Percentiles rank a stretch among this genome's conserved stretches.
phyloP scores from a whole-genome alignment of 345 rosid genomes.

The Salix brachista region DNA sequence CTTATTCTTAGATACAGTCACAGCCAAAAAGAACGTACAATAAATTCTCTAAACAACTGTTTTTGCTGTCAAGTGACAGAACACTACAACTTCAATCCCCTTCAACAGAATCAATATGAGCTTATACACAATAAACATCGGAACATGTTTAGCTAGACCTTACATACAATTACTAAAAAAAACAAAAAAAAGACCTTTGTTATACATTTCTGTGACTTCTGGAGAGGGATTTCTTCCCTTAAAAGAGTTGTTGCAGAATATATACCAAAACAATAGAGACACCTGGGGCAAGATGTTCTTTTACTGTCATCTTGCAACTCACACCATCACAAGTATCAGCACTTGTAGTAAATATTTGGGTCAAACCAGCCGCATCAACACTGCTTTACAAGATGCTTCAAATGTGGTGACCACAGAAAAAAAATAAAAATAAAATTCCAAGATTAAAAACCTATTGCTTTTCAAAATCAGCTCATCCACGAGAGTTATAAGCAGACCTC shows the following conservation, averaged over 20 bases:
- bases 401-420: conserved; percentile 31
- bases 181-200: conserved; percentile 11
- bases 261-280: conserved; percentile 25
- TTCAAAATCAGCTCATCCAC: conserved; percentile 28
- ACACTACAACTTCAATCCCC: conserved; percentile 15
- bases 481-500: conserved; percentile 30
- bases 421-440: conserved; percentile 8
- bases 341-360: conserved; percentile 25
- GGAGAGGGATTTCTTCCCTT: conserved; percentile 20
- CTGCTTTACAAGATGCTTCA: conserved; percentile 54
- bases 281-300: conserved; percentile 13
- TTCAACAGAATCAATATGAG: conserved; percentile 22
- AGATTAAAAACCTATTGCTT: conserved; percentile 27
- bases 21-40: background rate
- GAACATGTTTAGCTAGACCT: conserved; percentile 18
- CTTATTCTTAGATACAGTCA: background rate
- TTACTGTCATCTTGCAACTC: conserved; percentile 26
- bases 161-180: conserved; percentile 16
- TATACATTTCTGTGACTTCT: conserved; percentile 39
- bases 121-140: conserved; percentile 28
- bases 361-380: conserved; percentile 30
- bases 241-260: conserved; percentile 27
- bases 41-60: background rate
- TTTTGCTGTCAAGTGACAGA: conserved; percentile 1
- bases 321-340: conserved; percentile 34